Base-by-base conservation (phyloP, 148 eudicot genomes). In the Nepenthes gracilis region DNA sequence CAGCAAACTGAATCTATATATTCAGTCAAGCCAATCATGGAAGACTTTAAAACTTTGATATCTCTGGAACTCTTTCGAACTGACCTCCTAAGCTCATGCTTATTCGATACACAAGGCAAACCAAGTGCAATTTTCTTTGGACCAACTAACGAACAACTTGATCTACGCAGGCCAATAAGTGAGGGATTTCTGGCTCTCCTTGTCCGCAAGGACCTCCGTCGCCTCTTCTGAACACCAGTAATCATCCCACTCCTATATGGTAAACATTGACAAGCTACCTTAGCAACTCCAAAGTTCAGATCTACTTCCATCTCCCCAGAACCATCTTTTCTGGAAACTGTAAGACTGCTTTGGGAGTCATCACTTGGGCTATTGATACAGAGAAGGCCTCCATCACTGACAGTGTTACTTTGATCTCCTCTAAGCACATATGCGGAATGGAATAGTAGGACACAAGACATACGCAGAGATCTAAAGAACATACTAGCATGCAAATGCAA, bases 131-230 rank as follows among this genome's bases (percentile, higher is more conserved):
- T 69, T 59, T 67, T 71, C 63, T 66, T 72, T 5, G 61, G 49
- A 56, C 68, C 70, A 38, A 63, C 71, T 3, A 74, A 40, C 55
- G 72, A 49, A 23, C 74, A 83, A 70, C 56, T 70, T 8, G 74
- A 59, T 61, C 69, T 84, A 35, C 65, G 82, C 23, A 67, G 37
- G 15, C 74, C 70, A 65, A 85, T 60, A 62, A 37, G 57, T 15
- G 75, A 73, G 32, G 86, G 74, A 33, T 70, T 78, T 64, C 53
- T 49, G 8, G 45, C 45, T 12, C 79, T 80, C 55, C 83, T 76
- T 43, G 78, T 78, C 67, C 87, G 77, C 70, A 79, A 63, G 47
- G 96, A 87, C 62, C 85, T 78, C 7, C 78, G 68, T 64, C 80
- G 75, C 80, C 81, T 85, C 33, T 78, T 80, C 48, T 80, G 64